A percentile compares a stretch with the other conserved stretches of the same genome.
Evolutionary conservation across 441 rosid species (phyloP).

Genomic region (Adansonia grandidieri): DNA sequence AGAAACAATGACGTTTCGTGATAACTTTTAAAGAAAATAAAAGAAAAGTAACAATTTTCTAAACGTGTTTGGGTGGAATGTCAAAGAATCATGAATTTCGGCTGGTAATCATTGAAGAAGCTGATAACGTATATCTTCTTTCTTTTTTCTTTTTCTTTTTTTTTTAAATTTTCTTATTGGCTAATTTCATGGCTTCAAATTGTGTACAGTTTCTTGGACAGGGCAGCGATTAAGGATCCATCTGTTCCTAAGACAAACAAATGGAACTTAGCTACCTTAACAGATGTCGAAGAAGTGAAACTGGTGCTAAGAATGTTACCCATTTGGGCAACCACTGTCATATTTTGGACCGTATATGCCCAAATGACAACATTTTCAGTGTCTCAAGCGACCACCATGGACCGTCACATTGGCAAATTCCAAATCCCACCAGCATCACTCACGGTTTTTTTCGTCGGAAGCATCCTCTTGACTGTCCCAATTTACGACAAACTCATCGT

Average conservation of each 20-base stretch:
- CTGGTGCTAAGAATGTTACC: slow-evolving; percentile 83
- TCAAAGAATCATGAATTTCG: background rate
- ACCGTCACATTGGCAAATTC: slow-evolving; percentile 74
- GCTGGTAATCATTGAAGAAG: background rate
- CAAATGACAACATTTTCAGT: slow-evolving; percentile 90
- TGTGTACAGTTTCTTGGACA: slow-evolving; percentile 71
- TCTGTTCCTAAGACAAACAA: slow-evolving; percentile 41
- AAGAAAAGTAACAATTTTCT: background rate
- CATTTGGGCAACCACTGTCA: slow-evolving; percentile 85
- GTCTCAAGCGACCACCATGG: slow-evolving; percentile 81
- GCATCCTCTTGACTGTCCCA: slow-evolving; percentile 81
- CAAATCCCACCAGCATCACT: slow-evolving; percentile 76
- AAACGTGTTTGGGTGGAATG: background rate
- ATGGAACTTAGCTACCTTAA: slow-evolving; percentile 76
- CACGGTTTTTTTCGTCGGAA: slow-evolving; percentile 73
- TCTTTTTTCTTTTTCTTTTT: no score
- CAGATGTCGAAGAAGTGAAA: slow-evolving; percentile 93
- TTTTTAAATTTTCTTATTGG: background rate
- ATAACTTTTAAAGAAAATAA: background rate
- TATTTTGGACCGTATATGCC: slow-evolving; percentile 91
- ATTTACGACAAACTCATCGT: slow-evolving; percentile 64
- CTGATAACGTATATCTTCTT: no score
- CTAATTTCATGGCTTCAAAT: background rate
- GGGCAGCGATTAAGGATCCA: slow-evolving; percentile 69
- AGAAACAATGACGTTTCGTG: slow-evolving; percentile 15